Conservation (phyloP, 1,284 basidiomycete species). For the Coniferiporia weirii region DNA sequence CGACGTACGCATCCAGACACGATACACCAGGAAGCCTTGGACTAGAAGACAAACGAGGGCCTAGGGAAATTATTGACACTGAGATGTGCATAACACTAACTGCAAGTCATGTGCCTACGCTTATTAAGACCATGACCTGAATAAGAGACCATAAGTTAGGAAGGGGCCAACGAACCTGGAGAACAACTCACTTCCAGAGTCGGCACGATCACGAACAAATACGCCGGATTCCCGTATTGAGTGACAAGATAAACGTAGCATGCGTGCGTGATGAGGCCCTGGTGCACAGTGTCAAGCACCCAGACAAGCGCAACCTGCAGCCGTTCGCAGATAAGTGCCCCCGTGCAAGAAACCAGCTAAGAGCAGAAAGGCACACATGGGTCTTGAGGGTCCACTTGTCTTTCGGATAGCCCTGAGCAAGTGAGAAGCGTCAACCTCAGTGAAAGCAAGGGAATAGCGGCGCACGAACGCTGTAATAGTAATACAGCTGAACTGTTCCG, state of each 20-base stretch:
- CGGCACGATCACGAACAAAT: conserved; percentile 4
- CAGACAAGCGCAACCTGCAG: conserved; percentile 8
- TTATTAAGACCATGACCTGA: conserved; percentile 10
- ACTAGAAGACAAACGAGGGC: conserved; percentile 14
- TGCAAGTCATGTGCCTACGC: background rate
- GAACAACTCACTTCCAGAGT: conserved; percentile 1
- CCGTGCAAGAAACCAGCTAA: background rate
- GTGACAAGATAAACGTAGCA: conserved; percentile 15
- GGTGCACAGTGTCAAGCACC: conserved; percentile 17
- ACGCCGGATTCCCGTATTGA: conserved; percentile 5
- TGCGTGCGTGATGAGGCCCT: conserved; percentile 13
- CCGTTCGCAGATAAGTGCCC: background rate
- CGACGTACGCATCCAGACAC: conserved; percentile 14
- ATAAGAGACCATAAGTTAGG: background rate
- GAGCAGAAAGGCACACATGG: background rate
- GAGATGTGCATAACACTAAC: too few species aligned
- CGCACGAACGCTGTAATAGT: conserved; percentile 12
- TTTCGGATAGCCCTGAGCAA: conserved; percentile 5
- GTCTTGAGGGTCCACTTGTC: conserved; percentile 8
- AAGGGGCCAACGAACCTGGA: background rate
- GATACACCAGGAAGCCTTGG: conserved; percentile 14
- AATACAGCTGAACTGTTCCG: conserved; percentile 8
- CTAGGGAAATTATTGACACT: background rate
- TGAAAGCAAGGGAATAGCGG: background rate
- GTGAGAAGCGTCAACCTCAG: background rate